Base-by-base conservation (phyloP, 805 yeast species). In the Starmerella floris region DNA sequence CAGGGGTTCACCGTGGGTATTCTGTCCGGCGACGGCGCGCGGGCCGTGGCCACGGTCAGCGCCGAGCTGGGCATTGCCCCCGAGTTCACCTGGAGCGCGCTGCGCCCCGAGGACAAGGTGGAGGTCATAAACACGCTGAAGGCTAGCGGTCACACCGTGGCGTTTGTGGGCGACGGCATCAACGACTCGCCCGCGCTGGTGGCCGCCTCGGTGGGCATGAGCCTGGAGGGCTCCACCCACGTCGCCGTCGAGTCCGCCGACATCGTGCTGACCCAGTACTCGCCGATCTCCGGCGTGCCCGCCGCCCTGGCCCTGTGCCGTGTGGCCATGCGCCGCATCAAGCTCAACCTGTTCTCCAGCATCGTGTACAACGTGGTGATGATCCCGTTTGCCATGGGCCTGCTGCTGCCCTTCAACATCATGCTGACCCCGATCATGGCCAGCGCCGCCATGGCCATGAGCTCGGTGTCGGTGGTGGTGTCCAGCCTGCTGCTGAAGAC, bases 191-290 rank as follows among this genome's bases (percentile, higher is more conserved):
- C 98, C 0, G 97, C 97, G 0, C 69, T 91, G 42, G 94, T 83
- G 1, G 72, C 79, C 43, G 81, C 95, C 1, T 83, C 85, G 51
- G 63, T 91, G 17, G 98, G 98, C 21, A 76, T 93, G 54, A 91
- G 97, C 10, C 75, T 93, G 44, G 79, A 93, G 9, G 74, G 93
- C 0, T 95, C 97, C 4, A 83, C 97, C 0, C 97, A 91, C 55
- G 83, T 91, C 52, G 97, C 98, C 1, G 80, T 91, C 51, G 95
- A 87, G 51, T 83, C 95, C n/a, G 95, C 98, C 0, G 95, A 85
- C 60, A 73, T 91, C 30, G 95, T 91, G 17, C 65, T 91, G 15
- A 55, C 61, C 20, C 55, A 59, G n/a, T 50, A 49, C 20, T 58
- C 58, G 28, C 60, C 63, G 5, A 50, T 65, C 19, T 43, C 56